phyloP scores from a whole-genome alignment of 1,284 basidiomycete species.

The Cutaneotrichosporon cavernicola region DNA sequence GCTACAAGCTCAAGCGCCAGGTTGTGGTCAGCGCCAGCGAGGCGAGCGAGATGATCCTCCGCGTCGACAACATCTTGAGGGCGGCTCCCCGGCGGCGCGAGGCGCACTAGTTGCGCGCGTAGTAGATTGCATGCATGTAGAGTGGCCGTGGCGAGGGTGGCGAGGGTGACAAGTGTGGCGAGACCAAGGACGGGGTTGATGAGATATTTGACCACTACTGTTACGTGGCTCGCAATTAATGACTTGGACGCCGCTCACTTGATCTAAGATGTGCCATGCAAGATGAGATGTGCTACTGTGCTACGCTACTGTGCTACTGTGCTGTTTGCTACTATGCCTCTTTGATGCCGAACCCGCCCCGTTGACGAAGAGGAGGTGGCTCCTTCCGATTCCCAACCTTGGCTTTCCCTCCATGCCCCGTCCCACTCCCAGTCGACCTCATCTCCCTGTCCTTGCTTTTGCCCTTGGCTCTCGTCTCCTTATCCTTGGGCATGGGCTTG shows the following conservation, averaged over 20 bases:
- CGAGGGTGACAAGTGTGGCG: neutral
- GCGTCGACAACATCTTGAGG: conserved; percentile 60
- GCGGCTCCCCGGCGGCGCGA: conserved; percentile 62
- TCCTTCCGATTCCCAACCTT: too few species aligned
- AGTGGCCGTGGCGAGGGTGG: neutral
- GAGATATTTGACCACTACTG: too few species aligned
- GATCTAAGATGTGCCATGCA: conserved; percentile 2
- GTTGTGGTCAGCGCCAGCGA: conserved; percentile 93
- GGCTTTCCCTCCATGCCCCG: too few species aligned
- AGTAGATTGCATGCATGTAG: conserved; percentile 15
- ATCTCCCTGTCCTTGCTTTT: neutral
- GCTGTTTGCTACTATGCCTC: neutral
- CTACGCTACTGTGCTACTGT: neutral
- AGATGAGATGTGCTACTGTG: neutral
- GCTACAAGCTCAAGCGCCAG: conserved; percentile 95
- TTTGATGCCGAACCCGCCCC: neutral
- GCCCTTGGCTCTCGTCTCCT: neutral
- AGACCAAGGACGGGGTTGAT: too few species aligned
- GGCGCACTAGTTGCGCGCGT: conserved; percentile 37
- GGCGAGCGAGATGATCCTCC: conserved; percentile 81
- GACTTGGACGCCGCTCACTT: neutral
- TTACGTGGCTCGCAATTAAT: too few species aligned
- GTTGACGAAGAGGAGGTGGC: neutral
- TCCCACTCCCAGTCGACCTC: too few species aligned
- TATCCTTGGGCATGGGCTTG: too few species aligned